Conservation (phyloP, 2,329 filamentous ascomycete species). For the Scedosporium boydii region DNA sequence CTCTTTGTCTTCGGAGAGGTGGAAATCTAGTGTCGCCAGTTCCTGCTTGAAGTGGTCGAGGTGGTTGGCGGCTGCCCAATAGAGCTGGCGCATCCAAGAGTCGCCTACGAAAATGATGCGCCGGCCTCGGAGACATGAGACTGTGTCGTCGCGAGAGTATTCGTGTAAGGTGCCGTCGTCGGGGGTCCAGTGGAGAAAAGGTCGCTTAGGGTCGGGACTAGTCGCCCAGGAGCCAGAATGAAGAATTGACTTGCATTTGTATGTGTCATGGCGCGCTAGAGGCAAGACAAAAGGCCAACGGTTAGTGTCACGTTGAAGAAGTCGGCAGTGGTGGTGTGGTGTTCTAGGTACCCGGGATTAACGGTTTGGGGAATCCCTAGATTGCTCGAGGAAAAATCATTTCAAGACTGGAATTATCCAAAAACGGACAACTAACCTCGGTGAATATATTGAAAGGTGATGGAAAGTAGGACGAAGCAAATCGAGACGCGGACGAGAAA, state of each 20-base stretch:
- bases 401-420: too few species aligned
- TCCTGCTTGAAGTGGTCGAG: slow-evolving; percentile 31
- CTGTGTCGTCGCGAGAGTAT: slow-evolving; percentile 42
- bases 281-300: neutral
- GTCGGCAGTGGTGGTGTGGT: neutral
- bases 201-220: slow-evolving; percentile 17
- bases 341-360: too few species aligned
- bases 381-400: too few species aligned
- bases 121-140: slow-evolving; percentile 39
- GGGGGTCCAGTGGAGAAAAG: slow-evolving; percentile 47
- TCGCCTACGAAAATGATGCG: slow-evolving; percentile 53
- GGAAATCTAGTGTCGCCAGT: slow-evolving; percentile 21
- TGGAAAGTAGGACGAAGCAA: neutral
- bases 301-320: neutral
- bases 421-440: neutral
- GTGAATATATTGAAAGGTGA: neutral
- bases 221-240: slow-evolving; percentile 39
- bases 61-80: slow-evolving; percentile 43
- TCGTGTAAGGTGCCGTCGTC: slow-evolving; percentile 48
- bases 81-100: slow-evolving; percentile 49
- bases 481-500: neutral
- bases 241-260: slow-evolving; percentile 42
- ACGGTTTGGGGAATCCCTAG: too few species aligned
- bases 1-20: slow-evolving; percentile 28
- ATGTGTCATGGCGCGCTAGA: slow-evolving; percentile 28